Evolutionary conservation across 768 basidiomycete species (phyloP).

Genomic region (Russula ochroleuca): DNA sequence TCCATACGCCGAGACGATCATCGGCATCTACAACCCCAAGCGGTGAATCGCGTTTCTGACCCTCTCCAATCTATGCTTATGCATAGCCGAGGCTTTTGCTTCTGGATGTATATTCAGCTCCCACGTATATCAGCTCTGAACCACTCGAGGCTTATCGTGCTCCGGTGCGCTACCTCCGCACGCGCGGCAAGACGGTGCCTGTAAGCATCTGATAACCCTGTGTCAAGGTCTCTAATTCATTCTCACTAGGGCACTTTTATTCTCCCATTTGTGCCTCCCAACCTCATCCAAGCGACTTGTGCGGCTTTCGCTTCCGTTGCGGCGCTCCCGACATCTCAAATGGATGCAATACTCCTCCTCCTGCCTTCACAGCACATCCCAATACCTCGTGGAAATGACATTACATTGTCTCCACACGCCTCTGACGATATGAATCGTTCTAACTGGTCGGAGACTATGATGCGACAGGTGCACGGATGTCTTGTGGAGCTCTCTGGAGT

Average conservation of each 20-base stretch:
- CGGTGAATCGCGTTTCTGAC: conserved; percentile 18
- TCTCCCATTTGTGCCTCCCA: conserved; percentile 28
- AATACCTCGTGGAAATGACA: conserved; percentile 5
- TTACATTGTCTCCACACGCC: not conserved
- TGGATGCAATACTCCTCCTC: conserved; percentile 24
- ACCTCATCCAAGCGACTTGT: conserved; percentile 30
- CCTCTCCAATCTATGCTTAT: conserved; percentile 2
- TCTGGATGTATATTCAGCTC: conserved; percentile 28
- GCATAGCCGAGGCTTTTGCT: conserved; percentile 26
- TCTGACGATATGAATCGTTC: not conserved
- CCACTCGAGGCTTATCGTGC: conserved; percentile 21
- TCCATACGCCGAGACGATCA: conserved; percentile 28
- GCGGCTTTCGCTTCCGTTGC: conserved; percentile 29
- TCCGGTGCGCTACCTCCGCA: conserved; percentile 30
- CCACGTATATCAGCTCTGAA: conserved; percentile 27
- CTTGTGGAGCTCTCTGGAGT: conserved; percentile 8
- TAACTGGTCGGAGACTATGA: conserved; percentile 15
- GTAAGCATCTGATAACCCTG: conserved; percentile 7
- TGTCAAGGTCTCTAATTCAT: conserved; percentile 1
- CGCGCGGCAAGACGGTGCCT: conserved; percentile 12
- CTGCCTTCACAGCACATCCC: conserved; percentile 24
- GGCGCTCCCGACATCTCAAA: conserved; percentile 17
- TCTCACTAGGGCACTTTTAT: conserved; percentile 9
- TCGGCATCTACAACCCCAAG: conserved; percentile 25
- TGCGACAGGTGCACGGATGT: conserved; percentile 20